These are phyloP conservation scores for Hymenoscyphus fraxineus DNA, from an alignment of 2,329 filamentous ascomycete genomes.

Conservation along the genomic window DNA sequence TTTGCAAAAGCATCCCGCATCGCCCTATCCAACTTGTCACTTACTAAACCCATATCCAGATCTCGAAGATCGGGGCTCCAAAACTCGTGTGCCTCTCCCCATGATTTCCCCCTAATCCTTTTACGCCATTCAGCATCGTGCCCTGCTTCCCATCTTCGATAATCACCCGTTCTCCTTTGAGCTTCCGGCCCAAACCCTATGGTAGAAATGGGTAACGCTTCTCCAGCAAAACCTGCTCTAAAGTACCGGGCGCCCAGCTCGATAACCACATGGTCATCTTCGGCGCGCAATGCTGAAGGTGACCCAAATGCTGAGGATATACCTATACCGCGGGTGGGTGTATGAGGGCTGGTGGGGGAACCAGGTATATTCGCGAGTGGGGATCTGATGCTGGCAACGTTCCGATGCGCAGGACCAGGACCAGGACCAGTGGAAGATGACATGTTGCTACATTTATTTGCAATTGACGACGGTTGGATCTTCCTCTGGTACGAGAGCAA, in stretches of 20 bases:
- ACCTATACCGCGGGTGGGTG: conserved; percentile 48
- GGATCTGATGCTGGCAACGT: conserved; percentile 53
- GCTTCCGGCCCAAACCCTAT: conserved; percentile 71
- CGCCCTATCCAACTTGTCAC: conserved; percentile 81
- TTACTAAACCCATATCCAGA: conserved; percentile 72
- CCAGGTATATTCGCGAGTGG: conserved; percentile 19
- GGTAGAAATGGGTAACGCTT: conserved; percentile 68
- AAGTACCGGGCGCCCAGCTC: conserved; percentile 79
- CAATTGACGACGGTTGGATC: background rate
- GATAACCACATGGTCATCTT: conserved; percentile 81
- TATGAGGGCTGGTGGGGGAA: conserved; percentile 53
- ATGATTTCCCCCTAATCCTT: conserved; percentile 46
- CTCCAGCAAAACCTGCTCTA: conserved; percentile 81
- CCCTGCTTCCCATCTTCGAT: conserved; percentile 63
- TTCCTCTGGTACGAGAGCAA: background rate
- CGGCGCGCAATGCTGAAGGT: conserved; percentile 60
- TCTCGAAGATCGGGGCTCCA: conserved; percentile 73
- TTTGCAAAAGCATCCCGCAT: conserved; percentile 79
- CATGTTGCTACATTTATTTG: conserved; percentile 21
- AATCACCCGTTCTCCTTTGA: conserved; percentile 76
- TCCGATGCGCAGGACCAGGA: conserved; percentile 53
- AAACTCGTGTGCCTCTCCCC: conserved; percentile 66
- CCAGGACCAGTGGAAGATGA: conserved; percentile 23
- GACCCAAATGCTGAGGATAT: conserved; percentile 55
- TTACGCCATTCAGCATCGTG: conserved; percentile 48